A percentile compares a stretch with the other conserved stretches of the same genome.
phyloP scores from a whole-genome alignment of 768 basidiomycete species.

The Chalciporus piperatus region DNA sequence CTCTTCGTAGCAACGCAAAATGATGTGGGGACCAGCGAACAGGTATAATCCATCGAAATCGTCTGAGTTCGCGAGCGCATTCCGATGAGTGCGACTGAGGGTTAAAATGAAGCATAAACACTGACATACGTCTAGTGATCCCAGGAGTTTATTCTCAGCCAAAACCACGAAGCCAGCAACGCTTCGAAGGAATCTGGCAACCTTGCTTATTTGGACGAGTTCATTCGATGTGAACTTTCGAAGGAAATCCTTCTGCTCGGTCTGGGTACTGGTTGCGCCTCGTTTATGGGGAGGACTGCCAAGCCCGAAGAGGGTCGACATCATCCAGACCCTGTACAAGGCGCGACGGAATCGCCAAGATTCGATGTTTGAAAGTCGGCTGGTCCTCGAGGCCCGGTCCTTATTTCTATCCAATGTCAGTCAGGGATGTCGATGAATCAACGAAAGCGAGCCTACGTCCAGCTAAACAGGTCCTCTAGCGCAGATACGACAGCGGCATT shows the following conservation, averaged over 20 bases:
- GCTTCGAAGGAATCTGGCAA: slow-evolving; percentile 4
- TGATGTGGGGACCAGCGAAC: slow-evolving; percentile 14
- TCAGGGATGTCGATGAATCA: not conserved
- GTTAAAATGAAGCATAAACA: not conserved
- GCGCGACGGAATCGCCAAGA: slow-evolving; percentile 14
- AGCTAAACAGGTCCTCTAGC: slow-evolving; percentile 19
- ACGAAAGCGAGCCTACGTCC: slow-evolving; percentile 4
- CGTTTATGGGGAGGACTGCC: not conserved
- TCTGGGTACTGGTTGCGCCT: not conserved
- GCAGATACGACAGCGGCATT: slow-evolving; percentile 9
- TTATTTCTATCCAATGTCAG: slow-evolving; percentile 8
- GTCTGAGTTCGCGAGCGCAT: not conserved
- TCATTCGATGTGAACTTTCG: slow-evolving; percentile 15
- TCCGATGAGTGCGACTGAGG: not conserved
- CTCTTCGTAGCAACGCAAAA: slow-evolving; percentile 18
- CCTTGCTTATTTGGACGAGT: slow-evolving; percentile 14
- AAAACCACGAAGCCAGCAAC: slow-evolving; percentile 6
- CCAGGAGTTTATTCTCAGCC: slow-evolving; percentile 1
- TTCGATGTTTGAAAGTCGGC: slow-evolving; percentile 12
- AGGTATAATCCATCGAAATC: slow-evolving; percentile 12
- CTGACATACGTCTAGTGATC: slow-evolving; percentile 14
- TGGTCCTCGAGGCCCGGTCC: slow-evolving; percentile 7
- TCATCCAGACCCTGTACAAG: slow-evolving; percentile 11
- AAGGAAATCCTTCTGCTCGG: slow-evolving; percentile 12
- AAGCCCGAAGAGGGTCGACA: slow-evolving; percentile 8